These are phyloP conservation scores for Chytriomyces sp. DNA, from an alignment of 192 early-diverging fungal species.

Conservation along the genomic window DNA sequence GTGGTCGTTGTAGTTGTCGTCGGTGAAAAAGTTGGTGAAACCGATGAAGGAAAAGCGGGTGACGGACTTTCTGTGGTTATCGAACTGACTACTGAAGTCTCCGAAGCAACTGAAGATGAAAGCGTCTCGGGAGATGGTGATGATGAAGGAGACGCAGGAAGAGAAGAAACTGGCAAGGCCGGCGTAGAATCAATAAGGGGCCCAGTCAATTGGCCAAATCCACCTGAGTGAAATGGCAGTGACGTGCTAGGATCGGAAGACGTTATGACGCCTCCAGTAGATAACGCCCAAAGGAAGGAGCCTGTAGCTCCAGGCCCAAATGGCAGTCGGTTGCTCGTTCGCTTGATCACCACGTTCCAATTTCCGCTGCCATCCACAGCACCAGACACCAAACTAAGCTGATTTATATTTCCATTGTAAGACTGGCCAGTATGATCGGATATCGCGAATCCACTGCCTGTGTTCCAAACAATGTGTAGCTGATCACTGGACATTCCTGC, in stretches of 20 bases:
- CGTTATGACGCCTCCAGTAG: neutral
- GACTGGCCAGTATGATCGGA: neutral
- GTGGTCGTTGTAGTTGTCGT: no score
- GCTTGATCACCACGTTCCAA: neutral
- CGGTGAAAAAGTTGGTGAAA: no score
- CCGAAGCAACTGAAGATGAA: no score
- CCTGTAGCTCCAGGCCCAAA: neutral
- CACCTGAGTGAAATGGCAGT: neutral
- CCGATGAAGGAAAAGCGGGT: no score
- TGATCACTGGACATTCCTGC: neutral
- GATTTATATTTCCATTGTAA: neutral
- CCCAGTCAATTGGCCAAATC: neutral
- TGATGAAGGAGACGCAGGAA: no score
- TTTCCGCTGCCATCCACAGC: neutral
- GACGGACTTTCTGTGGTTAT: no score
- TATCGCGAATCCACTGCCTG: neutral
- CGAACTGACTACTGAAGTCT: no score
- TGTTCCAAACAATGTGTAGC: neutral
- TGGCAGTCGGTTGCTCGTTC: neutral
- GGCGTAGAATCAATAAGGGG: neutral
- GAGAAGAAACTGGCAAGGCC: no score
- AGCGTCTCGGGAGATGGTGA: no score
- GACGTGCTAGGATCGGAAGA: neutral
- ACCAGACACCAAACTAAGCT: neutral
- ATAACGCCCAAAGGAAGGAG: neutral